phyloP scores from a whole-genome alignment of 345 rosid genomes.

The Luvunga scandens region DNA sequence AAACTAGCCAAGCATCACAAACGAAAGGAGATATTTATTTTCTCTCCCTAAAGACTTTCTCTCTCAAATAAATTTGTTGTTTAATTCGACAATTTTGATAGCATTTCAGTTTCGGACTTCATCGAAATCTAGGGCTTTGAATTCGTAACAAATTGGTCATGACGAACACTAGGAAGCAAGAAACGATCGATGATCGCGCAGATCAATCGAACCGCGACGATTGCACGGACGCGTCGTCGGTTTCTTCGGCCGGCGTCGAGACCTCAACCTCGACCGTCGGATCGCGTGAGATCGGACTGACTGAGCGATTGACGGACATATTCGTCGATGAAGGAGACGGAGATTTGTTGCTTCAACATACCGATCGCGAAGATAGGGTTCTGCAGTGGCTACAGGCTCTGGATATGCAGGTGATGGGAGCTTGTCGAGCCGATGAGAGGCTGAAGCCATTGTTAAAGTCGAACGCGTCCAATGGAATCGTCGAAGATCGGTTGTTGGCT shows the following conservation, averaged over 20 bases:
- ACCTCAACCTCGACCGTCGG: slow-evolving; percentile 27
- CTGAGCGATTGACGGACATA: slow-evolving; percentile 64
- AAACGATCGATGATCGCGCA: slow-evolving; percentile 29
- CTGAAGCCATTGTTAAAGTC: slow-evolving; percentile 85
- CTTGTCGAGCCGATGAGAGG: slow-evolving; percentile 97
- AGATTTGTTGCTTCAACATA: slow-evolving; percentile 61
- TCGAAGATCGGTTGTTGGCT: slow-evolving; percentile 74
- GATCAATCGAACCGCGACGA: slow-evolving; percentile 44
- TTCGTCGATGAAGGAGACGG: slow-evolving; percentile 49
- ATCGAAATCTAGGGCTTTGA: slow-evolving; percentile 15
- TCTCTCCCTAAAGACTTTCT: background rate
- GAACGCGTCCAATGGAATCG: slow-evolving; percentile 57
- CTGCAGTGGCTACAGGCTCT: slow-evolving; percentile 87
- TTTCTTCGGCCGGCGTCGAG: slow-evolving; percentile 31
- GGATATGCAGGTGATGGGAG: slow-evolving; percentile 89
- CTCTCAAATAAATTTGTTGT: background rate
- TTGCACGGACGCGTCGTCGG: slow-evolving; percentile 25
- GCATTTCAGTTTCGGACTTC: background rate
- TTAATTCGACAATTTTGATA: background rate
- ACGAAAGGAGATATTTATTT: background rate
- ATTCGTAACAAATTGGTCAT: slow-evolving; percentile 29
- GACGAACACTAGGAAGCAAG: slow-evolving; percentile 50
- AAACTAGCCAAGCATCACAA: background rate
- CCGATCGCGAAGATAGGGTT: slow-evolving; percentile 70
- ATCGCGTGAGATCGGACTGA: slow-evolving; percentile 44